Conservation (phyloP, 192 early-diverging fungal species). For the Coemansia interrupta region DNA sequence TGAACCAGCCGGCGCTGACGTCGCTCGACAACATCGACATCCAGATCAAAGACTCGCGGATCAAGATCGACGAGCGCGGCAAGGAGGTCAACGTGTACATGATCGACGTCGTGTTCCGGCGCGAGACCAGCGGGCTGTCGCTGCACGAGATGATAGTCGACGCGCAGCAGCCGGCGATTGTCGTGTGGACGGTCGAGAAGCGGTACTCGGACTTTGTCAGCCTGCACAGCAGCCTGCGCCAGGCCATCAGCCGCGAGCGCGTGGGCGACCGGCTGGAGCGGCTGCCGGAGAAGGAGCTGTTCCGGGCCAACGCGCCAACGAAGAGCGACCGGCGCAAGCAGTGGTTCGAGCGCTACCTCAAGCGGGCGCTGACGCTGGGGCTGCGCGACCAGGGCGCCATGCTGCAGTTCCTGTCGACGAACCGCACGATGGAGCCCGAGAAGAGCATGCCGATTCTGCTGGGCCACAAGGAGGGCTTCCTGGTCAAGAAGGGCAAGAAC, state of each 20-base stretch:
- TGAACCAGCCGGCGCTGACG: conserved; percentile 29
- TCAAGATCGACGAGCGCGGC: conserved; percentile 75
- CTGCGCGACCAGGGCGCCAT: conserved; percentile 62
- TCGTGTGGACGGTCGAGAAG: conserved; percentile 84
- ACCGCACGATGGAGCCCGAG: conserved; percentile 56
- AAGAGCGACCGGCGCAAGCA: conserved; percentile 86
- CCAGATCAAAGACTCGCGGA: conserved; percentile 54
- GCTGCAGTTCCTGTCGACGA: conserved; percentile 74
- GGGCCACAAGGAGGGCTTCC: conserved; percentile 76
- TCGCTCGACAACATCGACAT: conserved; percentile 52
- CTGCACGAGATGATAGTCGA: conserved; percentile 48
- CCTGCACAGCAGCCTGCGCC: conserved; percentile 72
- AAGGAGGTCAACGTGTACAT: conserved; percentile 65
- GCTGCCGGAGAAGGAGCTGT: conserved; percentile 81
- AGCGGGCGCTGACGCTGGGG: conserved; percentile 61
- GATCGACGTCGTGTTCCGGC: conserved; percentile 43
- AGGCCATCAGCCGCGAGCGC: conserved; percentile 34
- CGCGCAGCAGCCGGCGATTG: conserved; percentile 48
- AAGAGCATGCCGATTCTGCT: conserved; percentile 53
- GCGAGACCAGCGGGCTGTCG: conserved; percentile 44
- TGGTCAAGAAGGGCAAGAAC: conserved; percentile 91
- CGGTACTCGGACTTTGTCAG: conserved; percentile 80
- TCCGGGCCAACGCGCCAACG: conserved; percentile 72
- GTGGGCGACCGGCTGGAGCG: conserved; percentile 62
- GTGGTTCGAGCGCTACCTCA: conserved; percentile 80